Base-by-base conservation (phyloP, 768 basidiomycete species). In the Termitomyces sp. region DNA sequence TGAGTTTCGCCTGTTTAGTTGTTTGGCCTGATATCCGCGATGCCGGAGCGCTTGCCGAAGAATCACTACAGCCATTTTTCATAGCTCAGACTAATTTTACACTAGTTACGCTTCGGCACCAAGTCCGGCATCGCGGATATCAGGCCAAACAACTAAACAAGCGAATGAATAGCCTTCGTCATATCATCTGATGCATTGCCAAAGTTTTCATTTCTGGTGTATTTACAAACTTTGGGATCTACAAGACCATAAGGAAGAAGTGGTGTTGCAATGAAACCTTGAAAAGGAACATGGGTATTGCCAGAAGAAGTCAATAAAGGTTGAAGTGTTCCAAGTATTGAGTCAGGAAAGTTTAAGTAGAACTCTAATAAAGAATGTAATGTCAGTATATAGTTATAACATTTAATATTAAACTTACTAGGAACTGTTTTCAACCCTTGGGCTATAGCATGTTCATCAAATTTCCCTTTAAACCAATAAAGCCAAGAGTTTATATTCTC, bases 401-500 rank as follows among this genome's bases (percentile, higher is more conserved):
- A 1, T 13, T 45, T 24, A 15, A 12, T 3, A 22, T 24, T 12
- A 4, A 22, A 15, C 45, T 46, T 4, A 48, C 15, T 18, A 3
- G 27, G 47, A 11, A 48, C 9, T 6, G 47, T 48, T 3, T 18
- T 52, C 9, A 36, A 34, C 3, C 5, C 18, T 60, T 49, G 45
- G 27, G 22, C 30, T 13, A 16, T 36, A 51, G 24, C 39, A 42
- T 57, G 56, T 57, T 37, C 37, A 15, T 39, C 49, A 46, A 69
- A 70, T 45, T 63, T 53, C 18, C 20, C 30, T 42, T 69, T 66
- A 48, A 70, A 62, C 9, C 18, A 16, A 49, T 27, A 52, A 30
- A 33, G 50, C 50, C 18, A 70, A 59, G 27, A 70, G 59, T 27
- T 42, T 46, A 41, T 59, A 65, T 34, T 70, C 63, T 13, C 61